Percentiles rank a stretch among this genome's conserved stretches.
Evolutionary conservation across 352 stramenopile genomes (phyloP).

Genomic region (Pythium rhizo-oryzae): DNA sequence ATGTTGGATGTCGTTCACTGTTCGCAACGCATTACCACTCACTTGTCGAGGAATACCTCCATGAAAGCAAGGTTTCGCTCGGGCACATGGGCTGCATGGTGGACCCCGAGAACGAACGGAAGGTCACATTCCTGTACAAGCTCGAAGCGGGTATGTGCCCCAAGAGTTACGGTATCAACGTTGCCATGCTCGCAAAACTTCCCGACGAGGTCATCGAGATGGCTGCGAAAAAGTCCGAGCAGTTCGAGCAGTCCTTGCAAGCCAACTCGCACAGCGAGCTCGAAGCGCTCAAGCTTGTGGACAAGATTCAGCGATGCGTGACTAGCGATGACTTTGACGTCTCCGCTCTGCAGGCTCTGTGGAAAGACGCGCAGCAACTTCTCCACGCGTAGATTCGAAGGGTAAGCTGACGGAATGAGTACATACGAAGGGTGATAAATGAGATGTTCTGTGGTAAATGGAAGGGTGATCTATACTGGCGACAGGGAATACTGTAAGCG

Average conservation of each 20-base stretch:
- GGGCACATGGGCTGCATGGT: conserved; percentile 87
- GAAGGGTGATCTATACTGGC: background rate
- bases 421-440: background rate
- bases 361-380: conserved; percentile 24
- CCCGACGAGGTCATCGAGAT: conserved; percentile 94
- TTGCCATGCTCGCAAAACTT: conserved; percentile 97
- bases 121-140: conserved; percentile 99
- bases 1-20: conserved; percentile 92
- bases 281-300: conserved; percentile 30
- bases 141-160: conserved; percentile 95
- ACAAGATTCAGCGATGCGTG: conserved; percentile 30
- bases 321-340: conserved; percentile 18
- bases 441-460: background rate
- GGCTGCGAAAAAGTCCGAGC: conserved; percentile 88
- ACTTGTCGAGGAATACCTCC: conserved; percentile 87
- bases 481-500: background rate
- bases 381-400: background rate
- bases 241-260: conserved; percentile 88
- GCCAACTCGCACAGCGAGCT: conserved; percentile 34
- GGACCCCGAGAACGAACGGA: conserved; percentile 82
- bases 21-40: conserved; percentile 99
- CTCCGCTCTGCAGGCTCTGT: conserved; percentile 28
- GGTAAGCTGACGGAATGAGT: background rate
- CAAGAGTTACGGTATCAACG: conserved; percentile 99
- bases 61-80: conserved; percentile 61